Base-by-base conservation (phyloP, 176 grass and related monocot species). In the Dactylis glomerata region DNA sequence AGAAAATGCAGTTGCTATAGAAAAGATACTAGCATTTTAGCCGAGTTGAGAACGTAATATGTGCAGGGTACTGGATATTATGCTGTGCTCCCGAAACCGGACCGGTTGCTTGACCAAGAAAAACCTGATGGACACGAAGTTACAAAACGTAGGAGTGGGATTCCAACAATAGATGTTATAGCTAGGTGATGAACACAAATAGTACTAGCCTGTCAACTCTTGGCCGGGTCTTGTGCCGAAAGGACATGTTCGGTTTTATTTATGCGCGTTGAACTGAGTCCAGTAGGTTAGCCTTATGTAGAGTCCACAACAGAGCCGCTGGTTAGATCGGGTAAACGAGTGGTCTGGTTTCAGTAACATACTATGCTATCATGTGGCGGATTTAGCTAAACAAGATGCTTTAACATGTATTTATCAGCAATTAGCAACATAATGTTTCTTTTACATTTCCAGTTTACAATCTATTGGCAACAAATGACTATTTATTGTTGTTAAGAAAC, bases 191-290 rank as follows among this genome's bases (percentile, higher is more conserved):
- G 22, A 40, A 41, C 23, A 40, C 4, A 9, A 12, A 38, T 14
- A 38, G 22, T 70, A 37, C 68, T 71, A 42, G 68, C 10, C 4
- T 42, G 68, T 44, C 37, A 10, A 71, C 38, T 2, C 12, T 26
- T 70, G 67, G 67, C 23, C 38, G 6, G 11, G n/a, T 26, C 68
- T 23, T 71, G 38, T 71, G n/a, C 37, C 68, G 24, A 41, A 68
- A 69, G 34, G 36, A 40, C 66, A 69, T 69, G 66, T 69, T 68
- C 38, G 20, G 66, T 69, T 68, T 69, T 81, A 67, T 77, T 61
- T 71, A 66, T 41, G 54, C 1, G 23, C n/a, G 50, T 42, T 76
- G 54, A 69, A 13, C 20, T 10, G 8, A 36, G 36, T 69, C 20
- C 20, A 69, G 41, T 36, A 36, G 23, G 64, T 22, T 22, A 68